Evolutionary conservation across 495 filamentous ascomycete species (phyloP).

Genomic region (Annulohypoxylon stygium): DNA sequence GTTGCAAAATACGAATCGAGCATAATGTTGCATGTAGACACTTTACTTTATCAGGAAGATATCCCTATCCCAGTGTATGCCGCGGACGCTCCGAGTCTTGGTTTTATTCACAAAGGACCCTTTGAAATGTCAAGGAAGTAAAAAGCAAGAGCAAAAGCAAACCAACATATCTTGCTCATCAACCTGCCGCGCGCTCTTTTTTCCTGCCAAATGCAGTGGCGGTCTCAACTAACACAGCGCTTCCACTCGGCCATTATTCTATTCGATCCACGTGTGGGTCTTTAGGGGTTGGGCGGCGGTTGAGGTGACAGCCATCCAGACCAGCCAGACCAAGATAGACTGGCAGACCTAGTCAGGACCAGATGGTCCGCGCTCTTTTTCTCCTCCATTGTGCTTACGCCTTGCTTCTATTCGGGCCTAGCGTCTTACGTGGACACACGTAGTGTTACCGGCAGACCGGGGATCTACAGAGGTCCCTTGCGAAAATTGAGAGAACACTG

Average conservation of each 20-base stretch:
- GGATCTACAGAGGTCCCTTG: conserved; percentile 36
- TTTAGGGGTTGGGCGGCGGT: conserved; percentile 28
- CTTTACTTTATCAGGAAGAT: conserved; percentile 12
- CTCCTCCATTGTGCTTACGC: conserved; percentile 29
- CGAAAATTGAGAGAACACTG: conserved; percentile 11
- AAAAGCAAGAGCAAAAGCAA: conserved; percentile 4
- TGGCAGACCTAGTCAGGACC: neutral
- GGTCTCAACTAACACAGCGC: conserved; percentile 32
- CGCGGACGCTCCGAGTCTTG: conserved; percentile 14
- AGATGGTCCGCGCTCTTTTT: conserved; percentile 20
- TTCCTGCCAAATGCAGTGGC: conserved; percentile 28
- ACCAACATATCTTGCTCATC: neutral
- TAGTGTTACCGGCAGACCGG: conserved; percentile 25
- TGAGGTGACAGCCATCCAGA: conserved; percentile 31
- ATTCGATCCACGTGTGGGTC: conserved; percentile 42
- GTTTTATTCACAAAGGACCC: conserved; percentile 17
- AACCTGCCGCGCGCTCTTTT: conserved; percentile 34
- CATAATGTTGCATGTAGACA: conserved; percentile 2
- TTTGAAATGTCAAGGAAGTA: conserved; percentile 3
- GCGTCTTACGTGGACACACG: conserved; percentile 44
- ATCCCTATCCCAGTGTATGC: conserved; percentile 1
- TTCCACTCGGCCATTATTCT: conserved; percentile 23
- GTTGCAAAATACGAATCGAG: conserved; percentile 20
- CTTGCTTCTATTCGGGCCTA: conserved; percentile 32
- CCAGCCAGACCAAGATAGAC: conserved; percentile 20